Percentiles rank a stretch among this genome's conserved stretches.
Conservation (phyloP, 257 asterid species). For the Prunella vulgaris region DNA sequence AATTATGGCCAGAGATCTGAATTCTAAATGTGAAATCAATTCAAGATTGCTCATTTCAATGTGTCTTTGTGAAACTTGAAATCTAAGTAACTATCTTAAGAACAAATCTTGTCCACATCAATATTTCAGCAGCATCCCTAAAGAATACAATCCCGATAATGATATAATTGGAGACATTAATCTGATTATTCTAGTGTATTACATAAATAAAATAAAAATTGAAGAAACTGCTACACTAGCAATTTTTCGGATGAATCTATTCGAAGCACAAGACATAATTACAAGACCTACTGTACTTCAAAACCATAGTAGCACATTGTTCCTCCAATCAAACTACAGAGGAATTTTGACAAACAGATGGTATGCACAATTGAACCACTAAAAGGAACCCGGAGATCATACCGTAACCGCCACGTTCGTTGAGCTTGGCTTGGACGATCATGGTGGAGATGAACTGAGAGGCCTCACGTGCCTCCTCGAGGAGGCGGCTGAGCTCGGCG, state of each 20-base stretch:
- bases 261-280: neutral
- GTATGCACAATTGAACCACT: conserved; percentile 11
- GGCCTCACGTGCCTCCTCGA: conserved; percentile 89
- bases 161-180: neutral
- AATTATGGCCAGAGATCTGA: neutral
- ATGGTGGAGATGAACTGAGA: conserved; percentile 76
- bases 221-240: neutral
- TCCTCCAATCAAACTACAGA: neutral
- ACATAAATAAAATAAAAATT: no score
- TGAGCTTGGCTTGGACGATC: conserved; percentile 96
- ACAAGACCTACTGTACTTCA: neutral
- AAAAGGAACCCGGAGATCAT: neutral
- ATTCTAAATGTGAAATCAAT: neutral
- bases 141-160: neutral
- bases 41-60: neutral
- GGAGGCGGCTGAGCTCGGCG: conserved; percentile 59
- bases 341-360: conserved; percentile 41
- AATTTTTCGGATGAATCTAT: neutral
- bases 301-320: neutral
- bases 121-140: neutral
- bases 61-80: neutral
- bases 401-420: conserved; percentile 86
- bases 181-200: neutral
- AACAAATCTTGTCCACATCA: neutral
- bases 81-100: neutral